These are phyloP conservation scores for Hysterangium stoloniferum DNA, from an alignment of 768 basidiomycete species.

Conservation along the genomic window DNA sequence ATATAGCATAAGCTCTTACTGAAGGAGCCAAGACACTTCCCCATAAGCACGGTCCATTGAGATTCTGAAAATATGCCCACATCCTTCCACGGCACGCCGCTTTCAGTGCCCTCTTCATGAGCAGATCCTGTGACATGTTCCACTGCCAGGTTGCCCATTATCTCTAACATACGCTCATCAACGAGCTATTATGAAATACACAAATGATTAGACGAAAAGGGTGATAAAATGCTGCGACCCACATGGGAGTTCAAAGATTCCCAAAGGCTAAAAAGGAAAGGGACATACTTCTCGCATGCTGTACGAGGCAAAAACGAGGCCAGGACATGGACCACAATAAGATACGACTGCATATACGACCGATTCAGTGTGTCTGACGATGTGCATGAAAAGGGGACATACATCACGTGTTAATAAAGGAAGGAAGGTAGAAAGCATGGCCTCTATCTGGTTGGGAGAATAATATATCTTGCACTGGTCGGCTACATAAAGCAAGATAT, in stretches of 20 bases:
- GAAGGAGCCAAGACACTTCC: slow-evolving; percentile 77
- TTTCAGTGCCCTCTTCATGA: slow-evolving; percentile 47
- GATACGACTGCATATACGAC: slow-evolving; percentile 39
- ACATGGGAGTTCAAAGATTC: slow-evolving; percentile 43
- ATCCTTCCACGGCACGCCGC: slow-evolving; percentile 62
- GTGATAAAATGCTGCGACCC: not conserved
- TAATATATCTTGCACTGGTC: slow-evolving; percentile 69
- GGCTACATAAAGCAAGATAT: slow-evolving; percentile 66
- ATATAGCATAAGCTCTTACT: slow-evolving; percentile 35
- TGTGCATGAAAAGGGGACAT: slow-evolving; percentile 21
- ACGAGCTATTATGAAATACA: slow-evolving; percentile 46
- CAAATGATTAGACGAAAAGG: not conserved
- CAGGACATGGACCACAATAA: slow-evolving; percentile 68
- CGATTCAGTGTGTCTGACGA: not conserved
- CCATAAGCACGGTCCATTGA: slow-evolving; percentile 78
- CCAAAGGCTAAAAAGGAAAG: slow-evolving; percentile 67
- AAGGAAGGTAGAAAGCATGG: slow-evolving; percentile 65
- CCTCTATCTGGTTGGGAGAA: slow-evolving; percentile 51
- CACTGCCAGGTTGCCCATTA: slow-evolving; percentile 62
- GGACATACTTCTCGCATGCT: slow-evolving; percentile 59
- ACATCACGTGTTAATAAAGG: slow-evolving; percentile 69
- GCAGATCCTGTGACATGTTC: slow-evolving; percentile 55
- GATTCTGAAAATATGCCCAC: slow-evolving; percentile 84
- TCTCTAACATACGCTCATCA: slow-evolving; percentile 68
- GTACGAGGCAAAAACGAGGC: slow-evolving; percentile 71